Evolutionary conservation across 148 eudicot genomes (phyloP), one percentile per base, ranked within the genome.

Genomic region (Pharnaceum exiguum): DNA sequence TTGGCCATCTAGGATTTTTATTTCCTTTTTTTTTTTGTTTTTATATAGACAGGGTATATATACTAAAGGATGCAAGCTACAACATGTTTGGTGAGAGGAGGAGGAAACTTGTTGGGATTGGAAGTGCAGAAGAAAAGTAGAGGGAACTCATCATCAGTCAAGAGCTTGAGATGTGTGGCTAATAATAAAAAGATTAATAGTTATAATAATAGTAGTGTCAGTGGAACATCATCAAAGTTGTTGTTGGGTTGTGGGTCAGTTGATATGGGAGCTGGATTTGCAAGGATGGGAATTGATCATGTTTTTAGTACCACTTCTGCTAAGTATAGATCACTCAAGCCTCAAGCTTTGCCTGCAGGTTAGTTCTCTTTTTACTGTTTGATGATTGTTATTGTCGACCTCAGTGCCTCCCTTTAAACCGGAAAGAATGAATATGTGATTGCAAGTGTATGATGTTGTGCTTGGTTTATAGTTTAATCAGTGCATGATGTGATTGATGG

Each of bases 291-390:
- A 27, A 48, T 75, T 67, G 78, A 74, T 57, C 66, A 71, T 29
- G 68, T 72, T 27, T 60, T 75, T 55, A 62, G 67, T 39, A 65
- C 87, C 0, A n/a, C n/a, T n/a, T 61, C 88, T 10, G 60, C 70
- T 36, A 86, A 75, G 82, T 65, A 71, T 36, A 81, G 88, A 90
- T 79, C 86, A 79, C 63, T 79, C 80, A 79, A 46, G 57, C 74
- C 77, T 69, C 95, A 79, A 66, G 74, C 69, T 63, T 63, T n/a
- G n/a, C n/a, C 81, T 67, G 73, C 70, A 62, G 94, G 94, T 86
- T 50, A 29, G 75, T 70, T 12, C 35, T 73, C 49, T 32, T 15
- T 32, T 16, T 19, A 16, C 19, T 38, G 2, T 28, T 2, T 5
- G 2, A 21, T 48, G 43, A 23, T 39, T 29, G 16, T 21, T 0